Percentiles rank a stretch among this genome's conserved stretches.
Conservation (phyloP, 352 stramenopile species). For the Pythium phragmiticola region DNA sequence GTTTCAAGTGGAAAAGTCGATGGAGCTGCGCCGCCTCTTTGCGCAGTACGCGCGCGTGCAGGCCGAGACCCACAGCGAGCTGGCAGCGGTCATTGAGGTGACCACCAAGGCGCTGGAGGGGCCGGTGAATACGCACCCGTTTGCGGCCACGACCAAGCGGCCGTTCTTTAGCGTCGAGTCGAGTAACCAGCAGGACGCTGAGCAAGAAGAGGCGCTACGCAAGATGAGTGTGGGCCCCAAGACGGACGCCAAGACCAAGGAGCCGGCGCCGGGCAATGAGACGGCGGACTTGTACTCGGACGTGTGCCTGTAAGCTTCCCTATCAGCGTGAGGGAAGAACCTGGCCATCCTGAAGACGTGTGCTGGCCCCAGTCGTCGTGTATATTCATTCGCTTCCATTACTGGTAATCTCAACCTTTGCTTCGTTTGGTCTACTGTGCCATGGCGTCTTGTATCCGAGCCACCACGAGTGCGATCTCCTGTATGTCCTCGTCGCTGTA, state of each 20-base stretch:
- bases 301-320: conserved; percentile 43
- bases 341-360: too few relatives aligned
- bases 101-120: conserved; percentile 45
- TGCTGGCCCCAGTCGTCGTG: too few relatives aligned
- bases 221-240: conserved; percentile 28
- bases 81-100: conserved; percentile 46
- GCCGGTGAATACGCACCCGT: conserved; percentile 40
- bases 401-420: too few relatives aligned
- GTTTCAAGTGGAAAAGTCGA: conserved; percentile 72
- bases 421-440: too few relatives aligned
- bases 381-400: too few relatives aligned
- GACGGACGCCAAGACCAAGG: conserved; percentile 20
- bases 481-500: conserved; percentile 50
- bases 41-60: conserved; percentile 67
- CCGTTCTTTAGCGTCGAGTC: conserved; percentile 29
- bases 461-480: conserved; percentile 26
- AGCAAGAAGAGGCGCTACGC: conserved; percentile 24
- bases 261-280: conserved; percentile 17
- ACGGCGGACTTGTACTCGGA: conserved; percentile 44
- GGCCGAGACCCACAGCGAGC: conserved; percentile 46
- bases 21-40: conserved; percentile 73
- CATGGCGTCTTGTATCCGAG: conserved; percentile 21
- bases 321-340: too few relatives aligned
- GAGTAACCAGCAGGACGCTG: conserved; percentile 26
- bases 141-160: conserved; percentile 18